These are phyloP conservation scores for Microstegium vimineum DNA, from an alignment of 176 grass and related monocot species.

Conservation along the genomic window DNA sequence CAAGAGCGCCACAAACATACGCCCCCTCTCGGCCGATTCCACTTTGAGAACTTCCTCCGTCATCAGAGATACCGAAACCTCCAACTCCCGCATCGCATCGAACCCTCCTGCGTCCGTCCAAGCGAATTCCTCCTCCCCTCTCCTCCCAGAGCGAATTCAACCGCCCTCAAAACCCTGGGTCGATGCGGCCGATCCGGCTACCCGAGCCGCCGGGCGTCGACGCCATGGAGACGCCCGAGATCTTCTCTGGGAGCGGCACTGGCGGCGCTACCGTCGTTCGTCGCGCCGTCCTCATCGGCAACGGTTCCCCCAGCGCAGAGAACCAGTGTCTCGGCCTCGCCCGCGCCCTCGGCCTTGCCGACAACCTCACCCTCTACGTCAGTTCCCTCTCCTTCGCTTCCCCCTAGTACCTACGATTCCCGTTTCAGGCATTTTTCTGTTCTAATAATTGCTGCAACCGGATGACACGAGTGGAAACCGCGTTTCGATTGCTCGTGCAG, in stretches of 20 bases:
- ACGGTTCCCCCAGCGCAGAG: constrained; percentile 72
- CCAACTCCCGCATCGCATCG: not conserved
- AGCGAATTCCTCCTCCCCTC: not conserved
- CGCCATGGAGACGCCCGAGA: constrained; percentile 66
- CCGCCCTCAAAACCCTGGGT: constrained; percentile 19
- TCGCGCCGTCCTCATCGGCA: constrained; percentile 77
- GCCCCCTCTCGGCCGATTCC: not conserved
- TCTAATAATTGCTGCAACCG: not conserved
- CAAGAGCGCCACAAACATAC: not conserved
- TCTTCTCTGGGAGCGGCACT: constrained; percentile 54
- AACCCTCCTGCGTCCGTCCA: not conserved
- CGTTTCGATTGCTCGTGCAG: not conserved
- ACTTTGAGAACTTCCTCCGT: not conserved
- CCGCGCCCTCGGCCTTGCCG: constrained; percentile 78
- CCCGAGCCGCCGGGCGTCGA: constrained; percentile 66
- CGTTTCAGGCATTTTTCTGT: not conserved
- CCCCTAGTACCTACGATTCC: constrained; percentile 9
- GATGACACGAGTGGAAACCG: not conserved
- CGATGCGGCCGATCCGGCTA: constrained; percentile 84
- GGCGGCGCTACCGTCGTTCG: constrained; percentile 54
- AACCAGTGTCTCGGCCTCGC: constrained; percentile 88
- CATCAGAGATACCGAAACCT: too few species aligned
- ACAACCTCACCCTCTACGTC: constrained; percentile 65
- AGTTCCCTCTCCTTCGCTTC: constrained; percentile 3
- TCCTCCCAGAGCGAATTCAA: constrained; percentile 4